Base-by-base conservation (phyloP, 129 eudicot genomes). In the Tagetes erecta region DNA sequence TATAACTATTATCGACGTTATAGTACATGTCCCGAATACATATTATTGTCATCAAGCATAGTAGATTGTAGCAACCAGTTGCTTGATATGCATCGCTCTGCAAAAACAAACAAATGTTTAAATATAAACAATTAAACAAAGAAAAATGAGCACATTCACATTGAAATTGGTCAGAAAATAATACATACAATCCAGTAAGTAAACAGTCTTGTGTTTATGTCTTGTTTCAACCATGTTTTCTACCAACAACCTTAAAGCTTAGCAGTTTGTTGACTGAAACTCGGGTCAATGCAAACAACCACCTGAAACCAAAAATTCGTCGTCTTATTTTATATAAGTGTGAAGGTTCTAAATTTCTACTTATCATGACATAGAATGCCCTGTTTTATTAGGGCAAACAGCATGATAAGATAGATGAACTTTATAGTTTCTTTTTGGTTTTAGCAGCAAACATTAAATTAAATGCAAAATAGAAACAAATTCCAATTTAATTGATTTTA, bases 41-140 rank as follows among this genome's bases (percentile, higher is more conserved):
- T 46, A 49, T 38, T 63, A 74, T 49, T 49, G 2, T 50, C 72
- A 50, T 58, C 39, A 14, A 44, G 38, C 97, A 92, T 8, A 89
- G 84, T 30, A 92, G 84, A 60, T 92, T 92, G 83, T 92, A 92
- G 84, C 97, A 92, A 14, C 97, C 97, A 0, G 97, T 92, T 55
- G 97, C 96, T 67, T 92, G 93, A 84, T 92, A 92, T 41, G 96
- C 97, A 83, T 92, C 97, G 55, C 96, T 92, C 97, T 92, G 78
- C 64, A 79, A 49, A 62, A 53, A 44, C 37, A 9, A 37, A 20
- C 35, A 41, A 71, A 36, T 12, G 2, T 35, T 11, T 35, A 8
- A 3, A 30, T 20, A 40, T 39, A 57, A 46, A 12, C 0, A 9
- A 9, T 45, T 6, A 44, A 7, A 44, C 49, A 44, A 2, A 35